Evolutionary conservation across 805 yeast genomes (phyloP).

Genomic region (Zygosaccharomyces kombuchaensis): DNA sequence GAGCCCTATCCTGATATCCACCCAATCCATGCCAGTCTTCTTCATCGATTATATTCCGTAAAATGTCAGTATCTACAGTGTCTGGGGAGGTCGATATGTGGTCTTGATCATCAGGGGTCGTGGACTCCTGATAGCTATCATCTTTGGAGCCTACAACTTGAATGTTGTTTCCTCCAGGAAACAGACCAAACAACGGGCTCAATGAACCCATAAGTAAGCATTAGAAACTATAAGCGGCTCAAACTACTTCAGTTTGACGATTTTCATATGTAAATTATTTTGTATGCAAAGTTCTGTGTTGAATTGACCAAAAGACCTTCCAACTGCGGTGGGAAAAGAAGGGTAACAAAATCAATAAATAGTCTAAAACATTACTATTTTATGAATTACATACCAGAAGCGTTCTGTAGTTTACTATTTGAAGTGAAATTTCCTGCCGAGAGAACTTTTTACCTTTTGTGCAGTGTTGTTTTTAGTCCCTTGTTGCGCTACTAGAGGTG

Average conservation of each 20-base stretch:
- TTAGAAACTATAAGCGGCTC: not conserved
- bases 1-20: slow-evolving; percentile 17
- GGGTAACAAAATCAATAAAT: not conserved
- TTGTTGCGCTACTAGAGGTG: slow-evolving; percentile 6
- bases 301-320: not conserved
- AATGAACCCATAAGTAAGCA: slow-evolving; percentile 9
- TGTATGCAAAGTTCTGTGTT: no score
- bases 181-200: slow-evolving; percentile 16
- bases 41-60: slow-evolving; percentile 16
- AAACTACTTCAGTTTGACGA: not conserved
- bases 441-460: slow-evolving; percentile 15
- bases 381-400: not conserved
- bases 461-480: slow-evolving; percentile 9
- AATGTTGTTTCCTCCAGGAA: slow-evolving; percentile 22
- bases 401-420: not conserved
- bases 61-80: slow-evolving; percentile 13
- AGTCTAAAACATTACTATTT: not conserved
- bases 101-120: slow-evolving; percentile 2
- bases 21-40: slow-evolving; percentile 18
- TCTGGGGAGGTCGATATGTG: slow-evolving; percentile 2
- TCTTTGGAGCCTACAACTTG: slow-evolving; percentile 10
- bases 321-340: slow-evolving; percentile 1
- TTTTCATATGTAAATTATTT: not conserved
- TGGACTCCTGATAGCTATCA: slow-evolving; percentile 1
- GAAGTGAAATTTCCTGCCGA: slow-evolving; percentile 17